Evolutionary conservation across 257 asterid genomes (phyloP), one percentile per base, ranked within the genome.

Genomic region (Orobanche coerulescens): DNA sequence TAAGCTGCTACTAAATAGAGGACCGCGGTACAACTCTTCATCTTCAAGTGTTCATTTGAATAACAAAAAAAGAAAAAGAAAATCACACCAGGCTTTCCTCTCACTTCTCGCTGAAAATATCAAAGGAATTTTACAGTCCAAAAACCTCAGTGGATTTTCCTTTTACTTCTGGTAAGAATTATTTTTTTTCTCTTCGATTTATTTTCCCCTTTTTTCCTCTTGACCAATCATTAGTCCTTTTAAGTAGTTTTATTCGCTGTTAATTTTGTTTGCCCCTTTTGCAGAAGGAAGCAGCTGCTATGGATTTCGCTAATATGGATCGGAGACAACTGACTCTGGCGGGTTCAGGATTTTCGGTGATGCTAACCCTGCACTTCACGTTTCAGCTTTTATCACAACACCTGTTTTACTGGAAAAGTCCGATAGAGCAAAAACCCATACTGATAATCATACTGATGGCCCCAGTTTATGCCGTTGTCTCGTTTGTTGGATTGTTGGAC

Each of bases 381-480:
- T 71, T 79, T 37, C 95, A 84, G 76, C 88, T 89, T 49, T 7
- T 86, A 15, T 84, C 96, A 0, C 95, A 89, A 22, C 97, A 93
- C 74, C 53, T 83, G 3, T 86, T 93, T 65, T 86, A 79, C 77
- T 93, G 96, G 97, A 93, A 93, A 73, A 82, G 77, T 33, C 95
- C 97, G 6, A 81, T 80, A 68, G 88, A 93, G 75, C 98, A 93
- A 72, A 89, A 69, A 13, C 85, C 95, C 47, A 93, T 93, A 20
- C 25, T 76, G 11, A 52, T 89, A 6, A 86, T 89, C 66, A 73
- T 89, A 61, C 70, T 86, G 51, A 74, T 83, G 84, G 89, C 98
- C 66, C 93, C 98, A 1, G 64, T 93, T 56, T 88, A 80, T 72
- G 95, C 97, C 26, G 55, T 79, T 42, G 52, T 63, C 67, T 81